Base-by-base conservation (phyloP, 202 grass and related monocot genomes). In the Setaria italica region DNA sequence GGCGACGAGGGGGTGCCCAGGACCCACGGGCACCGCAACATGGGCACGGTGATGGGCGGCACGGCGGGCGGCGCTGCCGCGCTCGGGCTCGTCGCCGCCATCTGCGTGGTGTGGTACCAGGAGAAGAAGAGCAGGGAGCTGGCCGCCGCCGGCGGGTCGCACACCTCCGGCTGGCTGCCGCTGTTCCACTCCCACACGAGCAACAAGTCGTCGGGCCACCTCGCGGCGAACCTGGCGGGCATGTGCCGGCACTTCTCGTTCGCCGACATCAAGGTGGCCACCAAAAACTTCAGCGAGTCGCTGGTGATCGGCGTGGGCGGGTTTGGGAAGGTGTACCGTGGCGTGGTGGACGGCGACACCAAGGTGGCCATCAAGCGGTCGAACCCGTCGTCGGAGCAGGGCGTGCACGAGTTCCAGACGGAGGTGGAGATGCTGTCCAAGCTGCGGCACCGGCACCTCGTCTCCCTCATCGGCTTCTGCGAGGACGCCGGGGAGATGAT, bases 371-470 rank as follows among this genome's bases (percentile, higher is more conserved):
- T 98, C 86, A 98, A 98, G 82, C 83, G 93, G 39, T 92, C 93
- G 0, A 98, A 98, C 82, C 95, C 95, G 11, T 90, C 87, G 51
- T 98, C 95, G 16, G 91, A 98, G 86, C 95, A 98, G 42, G 95
- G 95, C 41, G 90, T 80, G 33, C 80, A 89, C 48, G 95, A 98
- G 95, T 98, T 98, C 91, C 91, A 94, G 82, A 98, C 95, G 25
- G 95, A 98, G 91, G 91, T 98, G 41, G 93, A 97, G 91, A 97
- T 97, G 95, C 92, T 97, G 11, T 97, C 95, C 49, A 97, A 97
- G 92, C 89, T 97, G 74, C 90, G 95, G 11, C 95, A 97, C 92
- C 87, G 90, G 7, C 95, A 97, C 82, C 82, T 97, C 1, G 95
- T 97, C 53, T 97, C 95, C 37, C 90, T 97, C 80, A 97, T 97